These are phyloP conservation scores for Pichia pseudocactophila DNA, from an alignment of 805 yeast genomes.

Conservation along the genomic window DNA sequence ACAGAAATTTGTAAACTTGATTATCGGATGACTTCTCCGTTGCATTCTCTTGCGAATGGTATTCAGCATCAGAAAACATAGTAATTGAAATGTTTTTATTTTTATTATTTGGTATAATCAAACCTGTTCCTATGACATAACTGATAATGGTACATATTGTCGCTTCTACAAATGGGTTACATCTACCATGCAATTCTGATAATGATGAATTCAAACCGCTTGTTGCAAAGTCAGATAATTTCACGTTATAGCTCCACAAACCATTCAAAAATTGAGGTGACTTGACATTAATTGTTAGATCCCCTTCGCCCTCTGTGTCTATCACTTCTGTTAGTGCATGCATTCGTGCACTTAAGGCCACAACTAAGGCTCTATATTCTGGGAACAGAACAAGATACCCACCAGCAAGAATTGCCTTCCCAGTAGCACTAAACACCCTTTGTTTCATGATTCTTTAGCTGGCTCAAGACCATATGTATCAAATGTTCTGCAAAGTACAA, in stretches of 20 bases:
- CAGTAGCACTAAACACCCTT: constrained; percentile 81
- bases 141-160: constrained; percentile 47
- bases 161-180: constrained; percentile 70
- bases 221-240: constrained; percentile 8
- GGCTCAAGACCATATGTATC: no score
- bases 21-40: constrained; percentile 27
- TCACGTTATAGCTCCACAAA: constrained; percentile 50
- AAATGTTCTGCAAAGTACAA: no score
- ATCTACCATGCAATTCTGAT: constrained; percentile 15
- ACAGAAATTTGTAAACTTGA: constrained; percentile 40
- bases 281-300: constrained; percentile 33
- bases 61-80: constrained; percentile 79
- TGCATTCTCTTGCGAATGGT: constrained; percentile 66
- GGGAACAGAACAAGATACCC: constrained; percentile 89
- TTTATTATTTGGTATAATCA: constrained; percentile 3
- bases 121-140: constrained; percentile 34
- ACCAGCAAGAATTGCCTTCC: constrained; percentile 90
- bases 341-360: constrained; percentile 86
- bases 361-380: constrained; percentile 62
- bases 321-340: constrained; percentile 40
- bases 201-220: constrained; percentile 6
- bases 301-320: constrained; percentile 1
- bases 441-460: constrained; percentile 1
- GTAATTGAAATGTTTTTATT: constrained; percentile 37
- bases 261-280: constrained; percentile 76